Conservation (phyloP, 768 basidiomycete species). For the Pilatotrama ljubarskyi region DNA sequence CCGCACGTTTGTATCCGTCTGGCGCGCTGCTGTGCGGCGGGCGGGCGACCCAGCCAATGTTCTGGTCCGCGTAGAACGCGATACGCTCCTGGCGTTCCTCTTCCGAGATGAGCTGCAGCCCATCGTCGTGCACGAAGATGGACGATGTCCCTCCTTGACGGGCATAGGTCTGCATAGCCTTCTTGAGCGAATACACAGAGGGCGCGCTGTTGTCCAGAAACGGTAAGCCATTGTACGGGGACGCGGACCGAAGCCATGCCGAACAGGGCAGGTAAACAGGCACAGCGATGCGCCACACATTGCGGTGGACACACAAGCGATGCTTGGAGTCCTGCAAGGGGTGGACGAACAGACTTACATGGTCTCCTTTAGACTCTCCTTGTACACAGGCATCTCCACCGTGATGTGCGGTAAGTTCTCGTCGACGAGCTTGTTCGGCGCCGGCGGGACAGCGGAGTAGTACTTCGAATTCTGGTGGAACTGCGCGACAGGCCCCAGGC, state of each 20-base stretch:
- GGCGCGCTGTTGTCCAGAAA: slow-evolving; percentile 49
- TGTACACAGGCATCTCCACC: slow-evolving; percentile 86
- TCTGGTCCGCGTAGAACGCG: slow-evolving; percentile 72
- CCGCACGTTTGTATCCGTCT: slow-evolving; percentile 77
- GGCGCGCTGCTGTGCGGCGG: slow-evolving; percentile 62
- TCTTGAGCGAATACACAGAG: slow-evolving; percentile 76
- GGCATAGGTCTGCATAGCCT: slow-evolving; percentile 90
- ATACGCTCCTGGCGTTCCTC: slow-evolving; percentile 68
- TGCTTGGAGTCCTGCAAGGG: neutral
- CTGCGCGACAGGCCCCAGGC: slow-evolving; percentile 82
- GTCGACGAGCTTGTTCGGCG: slow-evolving; percentile 63
- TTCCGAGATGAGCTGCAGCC: slow-evolving; percentile 64
- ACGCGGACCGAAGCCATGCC: neutral
- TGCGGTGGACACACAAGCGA: neutral
- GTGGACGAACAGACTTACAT: slow-evolving; percentile 54
- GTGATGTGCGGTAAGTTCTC: slow-evolving; percentile 70
- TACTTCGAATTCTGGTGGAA: slow-evolving; percentile 83
- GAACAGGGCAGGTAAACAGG: neutral
- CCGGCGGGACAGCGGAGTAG: slow-evolving; percentile 71
- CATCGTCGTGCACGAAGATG: slow-evolving; percentile 85
- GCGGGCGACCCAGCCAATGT: slow-evolving; percentile 83
- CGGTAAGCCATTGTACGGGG: neutral
- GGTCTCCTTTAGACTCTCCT: slow-evolving; percentile 77
- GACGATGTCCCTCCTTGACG: slow-evolving; percentile 83
- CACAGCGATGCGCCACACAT: neutral